A percentile compares a stretch with the other conserved stretches of the same genome.
phyloP scores from a whole-genome alignment of 2,329 filamentous ascomycete species.

The Paecilomyces dactylethromorphus region DNA sequence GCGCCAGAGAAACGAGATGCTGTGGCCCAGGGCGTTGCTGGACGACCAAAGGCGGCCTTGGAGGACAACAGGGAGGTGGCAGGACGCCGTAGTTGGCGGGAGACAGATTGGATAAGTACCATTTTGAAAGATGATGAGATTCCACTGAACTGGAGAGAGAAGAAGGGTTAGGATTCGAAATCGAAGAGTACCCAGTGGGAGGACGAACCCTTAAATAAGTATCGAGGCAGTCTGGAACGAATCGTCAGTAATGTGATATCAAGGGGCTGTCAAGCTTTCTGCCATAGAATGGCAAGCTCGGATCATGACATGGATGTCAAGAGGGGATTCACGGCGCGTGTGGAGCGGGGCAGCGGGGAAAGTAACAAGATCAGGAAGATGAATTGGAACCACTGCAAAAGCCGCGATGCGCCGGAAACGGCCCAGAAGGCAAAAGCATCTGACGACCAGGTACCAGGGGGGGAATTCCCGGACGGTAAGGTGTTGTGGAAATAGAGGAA shows the following conservation, averaged over 20 bases:
- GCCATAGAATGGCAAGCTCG: neutral
- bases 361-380: neutral
- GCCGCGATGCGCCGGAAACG: neutral
- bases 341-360: neutral
- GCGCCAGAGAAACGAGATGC: conserved; percentile 41
- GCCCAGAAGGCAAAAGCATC: neutral
- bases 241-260: neutral
- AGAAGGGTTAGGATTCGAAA: neutral
- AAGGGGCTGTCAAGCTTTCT: neutral
- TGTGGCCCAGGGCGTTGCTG: conserved; percentile 20
- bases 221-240: neutral
- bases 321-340: neutral
- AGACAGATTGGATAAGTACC: conserved; percentile 59
- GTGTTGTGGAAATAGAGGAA: neutral
- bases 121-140: conserved; percentile 36
- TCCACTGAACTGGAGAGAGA: conserved; percentile 3
- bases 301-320: neutral
- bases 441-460: neutral
- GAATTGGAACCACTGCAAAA: neutral
- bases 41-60: conserved; percentile 27
- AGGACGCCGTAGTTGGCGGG: conserved; percentile 50
- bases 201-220: neutral
- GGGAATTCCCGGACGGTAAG: neutral
- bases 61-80: conserved; percentile 46
- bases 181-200: neutral